These are phyloP conservation scores for Pneumocystis jirovecii DNA, from an alignment of 1,139 yeast species.

Conservation along the genomic window DNA sequence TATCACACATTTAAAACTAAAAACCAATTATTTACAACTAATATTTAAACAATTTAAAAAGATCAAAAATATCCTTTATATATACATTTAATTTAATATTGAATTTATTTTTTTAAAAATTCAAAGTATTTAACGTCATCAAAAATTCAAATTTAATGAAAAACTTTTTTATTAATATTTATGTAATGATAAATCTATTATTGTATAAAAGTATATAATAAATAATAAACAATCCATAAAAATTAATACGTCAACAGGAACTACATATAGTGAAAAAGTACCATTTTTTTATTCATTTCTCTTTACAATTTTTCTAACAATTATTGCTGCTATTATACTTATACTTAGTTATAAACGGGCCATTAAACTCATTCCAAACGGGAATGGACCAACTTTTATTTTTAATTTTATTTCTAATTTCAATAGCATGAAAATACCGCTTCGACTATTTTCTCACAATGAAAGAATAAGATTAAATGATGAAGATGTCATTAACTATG, in stretches of 20 bases:
- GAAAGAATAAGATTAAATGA: not conserved
- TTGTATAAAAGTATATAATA: not conserved
- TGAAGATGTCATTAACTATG: not conserved
- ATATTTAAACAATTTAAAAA: not conserved
- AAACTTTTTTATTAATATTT: not conserved
- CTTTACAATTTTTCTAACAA: not conserved
- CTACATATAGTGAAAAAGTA: not conserved
- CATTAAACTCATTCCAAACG: not conserved
- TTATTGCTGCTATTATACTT: not conserved
- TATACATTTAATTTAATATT: not conserved
- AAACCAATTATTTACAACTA: not conserved
- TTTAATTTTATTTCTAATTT: not conserved
- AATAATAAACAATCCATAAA: not conserved
- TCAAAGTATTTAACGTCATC: not conserved
- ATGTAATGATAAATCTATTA: not conserved
- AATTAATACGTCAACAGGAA: not conserved
- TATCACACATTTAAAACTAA: not conserved
- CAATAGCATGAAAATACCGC: not conserved
- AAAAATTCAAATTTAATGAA: not conserved
- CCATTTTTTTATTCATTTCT: not conserved
- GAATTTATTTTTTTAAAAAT: not conserved
- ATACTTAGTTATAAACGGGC: not conserved
- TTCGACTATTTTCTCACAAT: not conserved
- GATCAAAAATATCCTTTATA: not conserved
- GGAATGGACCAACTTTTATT: not conserved